A percentile compares a stretch with the other conserved stretches of the same genome.
Conservation (phyloP, 768 basidiomycete genomes). For the Gymnopilus dilepis region DNA sequence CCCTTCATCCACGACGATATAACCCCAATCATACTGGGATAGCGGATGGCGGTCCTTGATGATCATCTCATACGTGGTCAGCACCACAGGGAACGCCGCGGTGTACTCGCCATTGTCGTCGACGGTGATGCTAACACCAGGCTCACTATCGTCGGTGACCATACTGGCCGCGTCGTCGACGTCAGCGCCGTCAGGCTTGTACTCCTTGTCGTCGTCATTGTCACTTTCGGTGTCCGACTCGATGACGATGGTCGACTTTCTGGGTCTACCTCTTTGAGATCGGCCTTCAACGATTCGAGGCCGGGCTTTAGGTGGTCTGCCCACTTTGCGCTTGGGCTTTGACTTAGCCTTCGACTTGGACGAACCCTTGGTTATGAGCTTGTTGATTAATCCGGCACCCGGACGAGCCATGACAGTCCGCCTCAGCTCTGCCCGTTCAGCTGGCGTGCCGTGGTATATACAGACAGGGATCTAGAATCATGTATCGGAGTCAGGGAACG, state of each 20-base stretch:
- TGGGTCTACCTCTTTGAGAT: conserved; percentile 22
- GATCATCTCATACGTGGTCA: conserved; percentile 94
- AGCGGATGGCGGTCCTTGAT: conserved; percentile 78
- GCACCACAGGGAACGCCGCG: conserved; percentile 70
- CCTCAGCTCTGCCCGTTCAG: conserved; percentile 81
- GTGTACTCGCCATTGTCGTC: conserved; percentile 27
- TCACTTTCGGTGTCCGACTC: conserved; percentile 28
- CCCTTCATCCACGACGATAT: conserved; percentile 96
- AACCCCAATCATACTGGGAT: conserved; percentile 75
- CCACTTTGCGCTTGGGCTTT: conserved; percentile 24
- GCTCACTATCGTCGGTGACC: not conserved
- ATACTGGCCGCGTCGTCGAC: conserved; percentile 20
- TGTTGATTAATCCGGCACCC: conserved; percentile 11
- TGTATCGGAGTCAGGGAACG: not conserved
- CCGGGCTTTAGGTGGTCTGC: conserved; percentile 21
- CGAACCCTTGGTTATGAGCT: conserved; percentile 14
- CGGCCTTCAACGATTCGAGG: conserved; percentile 4
- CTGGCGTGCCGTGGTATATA: conserved; percentile 88
- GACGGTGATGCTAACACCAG: not conserved
- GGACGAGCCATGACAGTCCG: conserved; percentile 57
- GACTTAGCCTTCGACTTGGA: conserved; percentile 25
- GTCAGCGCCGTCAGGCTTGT: conserved; percentile 17
- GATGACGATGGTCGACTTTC: conserved; percentile 27
- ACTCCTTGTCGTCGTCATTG: conserved; percentile 20
- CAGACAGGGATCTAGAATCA: conserved; percentile 78